Base-by-base conservation (phyloP, 2,329 filamentous ascomycete species). In the Fusarium pseudocircinatum region DNA sequence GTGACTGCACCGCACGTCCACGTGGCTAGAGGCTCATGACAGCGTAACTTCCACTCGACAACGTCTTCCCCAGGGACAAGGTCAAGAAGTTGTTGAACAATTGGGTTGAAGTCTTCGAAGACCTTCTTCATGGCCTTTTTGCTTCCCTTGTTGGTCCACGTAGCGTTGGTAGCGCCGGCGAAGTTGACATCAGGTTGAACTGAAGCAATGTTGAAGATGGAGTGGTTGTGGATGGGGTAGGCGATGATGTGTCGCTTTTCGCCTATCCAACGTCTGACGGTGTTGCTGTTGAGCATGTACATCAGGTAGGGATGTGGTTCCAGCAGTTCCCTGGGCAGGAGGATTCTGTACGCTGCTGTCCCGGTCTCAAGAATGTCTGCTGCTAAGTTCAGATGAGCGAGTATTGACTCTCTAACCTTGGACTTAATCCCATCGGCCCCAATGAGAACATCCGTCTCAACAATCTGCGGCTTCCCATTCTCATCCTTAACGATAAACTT, bases 371-470 rank as follows among this genome's bases (percentile, higher is more conserved):
- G 44, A 0, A 69, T 52, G 0, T 68, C 44, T 1, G 68, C 68
- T 3, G 39, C 10, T 6, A 68, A n/a, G 40, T 44, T 50, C 0
- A 72, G 40, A 22, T 54, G 49, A 4, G 39, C 39, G 2, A 72
- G 54, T 24, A 72, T 71, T 4, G 68, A 71, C 22, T 72, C 64
- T 3, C 68, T 59, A 12, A 68, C 59, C 18, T 52, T 39, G 16
- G 68, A 72, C 50, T 72, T 72, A 34, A 72, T 68, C 1, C 69
- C 68, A 5, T 72, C 69, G 22, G 69, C 69, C 8, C 69, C 69
- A 16, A 72, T 56, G 3, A 72, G 58, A 5, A 72, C 36, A 16
- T 72, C 69, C 4, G 69, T 54, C 30, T 72, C 44, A 18, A 63
- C 6, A n/a, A n/a, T 39, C 7, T 57, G 22, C 26, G 24, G 40